A percentile compares a stretch with the other conserved stretches of the same genome.
Conservation (phyloP, 495 filamentous ascomycete species). For the Talaromyces adpressus region DNA sequence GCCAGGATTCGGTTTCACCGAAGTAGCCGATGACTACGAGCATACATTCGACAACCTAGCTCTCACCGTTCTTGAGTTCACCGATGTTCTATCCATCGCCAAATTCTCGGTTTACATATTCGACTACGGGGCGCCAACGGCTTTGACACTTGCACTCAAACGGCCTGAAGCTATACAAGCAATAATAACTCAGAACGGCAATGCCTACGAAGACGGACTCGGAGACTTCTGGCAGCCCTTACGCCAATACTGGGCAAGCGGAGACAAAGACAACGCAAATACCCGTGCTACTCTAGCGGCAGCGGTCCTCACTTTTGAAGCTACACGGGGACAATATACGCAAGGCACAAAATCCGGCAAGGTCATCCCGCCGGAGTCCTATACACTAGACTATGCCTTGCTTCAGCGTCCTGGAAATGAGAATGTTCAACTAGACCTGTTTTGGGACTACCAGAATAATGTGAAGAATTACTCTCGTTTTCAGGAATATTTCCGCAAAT, state of each 20-base stretch:
- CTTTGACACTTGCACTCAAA: slow-evolving; percentile 45
- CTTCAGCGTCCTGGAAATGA: slow-evolving; percentile 44
- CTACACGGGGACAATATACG: slow-evolving; percentile 50
- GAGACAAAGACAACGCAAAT: slow-evolving; percentile 25
- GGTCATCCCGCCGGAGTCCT: slow-evolving; percentile 43
- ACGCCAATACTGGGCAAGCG: slow-evolving; percentile 39
- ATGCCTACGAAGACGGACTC: slow-evolving; percentile 56
- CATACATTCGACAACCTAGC: slow-evolving; percentile 47
- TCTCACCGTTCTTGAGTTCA: slow-evolving; percentile 38
- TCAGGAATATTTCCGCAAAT: slow-evolving; percentile 50
- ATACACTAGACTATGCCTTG: slow-evolving; percentile 42
- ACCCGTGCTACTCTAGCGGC: slow-evolving; percentile 23
- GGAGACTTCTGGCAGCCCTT: slow-evolving; percentile 50
- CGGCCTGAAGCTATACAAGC: slow-evolving; percentile 39
- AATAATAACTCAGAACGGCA: slow-evolving; percentile 58
- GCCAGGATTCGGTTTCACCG: slow-evolving; percentile 56
- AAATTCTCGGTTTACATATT: slow-evolving; percentile 56
- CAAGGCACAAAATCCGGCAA: slow-evolving; percentile 30
- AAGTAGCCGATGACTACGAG: slow-evolving; percentile 36
- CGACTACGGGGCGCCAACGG: slow-evolving; percentile 58
- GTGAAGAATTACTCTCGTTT: slow-evolving; percentile 49
- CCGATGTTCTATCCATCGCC: slow-evolving; percentile 35
- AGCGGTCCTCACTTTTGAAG: slow-evolving; percentile 34
- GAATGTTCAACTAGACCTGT: slow-evolving; percentile 51
- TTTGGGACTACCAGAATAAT: slow-evolving; percentile 52